These are phyloP conservation scores for Metrosideros polymorpha DNA, from an alignment of 441 rosid species.

Conservation along the genomic window DNA sequence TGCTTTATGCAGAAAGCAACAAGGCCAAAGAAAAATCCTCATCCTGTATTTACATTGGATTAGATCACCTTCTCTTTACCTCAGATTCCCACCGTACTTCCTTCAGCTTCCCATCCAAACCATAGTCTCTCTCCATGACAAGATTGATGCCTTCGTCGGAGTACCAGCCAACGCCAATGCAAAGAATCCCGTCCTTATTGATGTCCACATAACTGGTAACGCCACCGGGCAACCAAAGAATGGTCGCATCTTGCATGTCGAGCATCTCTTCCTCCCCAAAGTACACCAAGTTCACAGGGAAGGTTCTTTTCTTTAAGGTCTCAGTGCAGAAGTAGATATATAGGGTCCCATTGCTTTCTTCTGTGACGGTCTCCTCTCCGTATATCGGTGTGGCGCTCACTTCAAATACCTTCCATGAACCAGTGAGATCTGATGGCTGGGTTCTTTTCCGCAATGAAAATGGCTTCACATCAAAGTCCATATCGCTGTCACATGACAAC, in stretches of 20 bases:
- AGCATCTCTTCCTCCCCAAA: constrained; percentile 78
- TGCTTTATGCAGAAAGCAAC: not conserved
- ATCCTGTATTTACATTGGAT: constrained; percentile 12
- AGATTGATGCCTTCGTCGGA: constrained; percentile 85
- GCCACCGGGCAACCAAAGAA: constrained; percentile 86
- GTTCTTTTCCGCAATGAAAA: constrained; percentile 68
- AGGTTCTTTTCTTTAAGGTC: constrained; percentile 60
- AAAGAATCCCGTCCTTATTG: constrained; percentile 56
- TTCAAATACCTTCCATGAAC: constrained; percentile 95
- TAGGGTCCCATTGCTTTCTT: constrained; percentile 22
- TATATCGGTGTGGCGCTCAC: constrained; percentile 72
- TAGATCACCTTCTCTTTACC: constrained; percentile 70
- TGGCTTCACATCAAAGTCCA: constrained; percentile 45
- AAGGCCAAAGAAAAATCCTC: not conserved
- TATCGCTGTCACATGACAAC: constrained; percentile 29
- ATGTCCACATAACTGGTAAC: constrained; percentile 67
- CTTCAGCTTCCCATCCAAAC: constrained; percentile 58
- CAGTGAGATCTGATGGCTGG: constrained; percentile 59
- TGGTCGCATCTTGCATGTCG: constrained; percentile 63
- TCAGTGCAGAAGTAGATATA: constrained; percentile 81
- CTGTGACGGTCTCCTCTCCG: constrained; percentile 31
- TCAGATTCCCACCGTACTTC: constrained; percentile 74
- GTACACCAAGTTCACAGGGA: constrained; percentile 46
- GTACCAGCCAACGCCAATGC: constrained; percentile 88
- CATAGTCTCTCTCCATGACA: constrained; percentile 91